Conservation (phyloP, 1,139 yeast genomes). For the Nakaseomyces delphensis region DNA sequence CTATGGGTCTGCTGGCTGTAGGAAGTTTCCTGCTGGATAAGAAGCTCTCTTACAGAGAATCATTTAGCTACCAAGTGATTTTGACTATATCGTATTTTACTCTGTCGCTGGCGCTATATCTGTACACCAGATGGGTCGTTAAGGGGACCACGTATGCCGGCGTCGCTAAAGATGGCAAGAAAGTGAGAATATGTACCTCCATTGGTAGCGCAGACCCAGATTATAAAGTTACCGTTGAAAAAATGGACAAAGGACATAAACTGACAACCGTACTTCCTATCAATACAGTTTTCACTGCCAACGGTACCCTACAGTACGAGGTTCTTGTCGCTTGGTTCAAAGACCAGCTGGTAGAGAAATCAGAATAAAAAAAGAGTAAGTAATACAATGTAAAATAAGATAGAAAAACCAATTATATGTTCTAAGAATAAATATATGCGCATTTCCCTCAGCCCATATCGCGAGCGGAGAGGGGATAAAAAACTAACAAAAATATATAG, state of each 20-base stretch:
- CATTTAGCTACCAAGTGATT: conserved; percentile 35
- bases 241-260: not conserved
- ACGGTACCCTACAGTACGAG: conserved; percentile 27
- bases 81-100: conserved; percentile 44
- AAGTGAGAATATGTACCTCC: conserved; percentile 17
- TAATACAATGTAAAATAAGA: not conserved
- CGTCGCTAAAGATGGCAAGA: conserved; percentile 22
- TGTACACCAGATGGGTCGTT: conserved; percentile 43
- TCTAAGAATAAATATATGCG: not conserved
- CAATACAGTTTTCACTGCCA: conserved; percentile 25
- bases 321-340: conserved; percentile 24
- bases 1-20: conserved; percentile 60
- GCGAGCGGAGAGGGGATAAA: no score
- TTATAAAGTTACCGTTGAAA: conserved; percentile 14
- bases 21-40: conserved; percentile 60
- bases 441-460: no score
- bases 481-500: no score
- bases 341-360: conserved; percentile 16
- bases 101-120: conserved; percentile 42
- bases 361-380: conserved; percentile 7
- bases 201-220: conserved; percentile 19
- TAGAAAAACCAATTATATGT: not conserved
- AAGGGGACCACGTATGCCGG: conserved; percentile 59
- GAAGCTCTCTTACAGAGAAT: conserved; percentile 41
- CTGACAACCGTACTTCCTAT: conserved; percentile 17